Percentiles rank a stretch among this genome's conserved stretches.
Conservation (phyloP, 495 filamentous ascomycete species). For the Penicillium cinerascens region DNA sequence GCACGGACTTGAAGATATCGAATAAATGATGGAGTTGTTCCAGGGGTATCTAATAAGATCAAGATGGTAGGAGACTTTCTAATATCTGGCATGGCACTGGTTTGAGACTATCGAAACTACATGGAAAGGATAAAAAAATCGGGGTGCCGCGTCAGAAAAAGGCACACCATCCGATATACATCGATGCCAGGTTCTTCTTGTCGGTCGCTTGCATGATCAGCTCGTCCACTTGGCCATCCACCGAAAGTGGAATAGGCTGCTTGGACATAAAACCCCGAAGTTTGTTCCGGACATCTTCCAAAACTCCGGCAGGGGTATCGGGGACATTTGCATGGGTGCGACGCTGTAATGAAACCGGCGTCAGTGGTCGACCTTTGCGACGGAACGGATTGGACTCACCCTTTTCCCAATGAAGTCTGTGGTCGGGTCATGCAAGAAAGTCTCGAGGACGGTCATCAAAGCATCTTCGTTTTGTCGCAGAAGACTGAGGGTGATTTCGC, state of each 20-base stretch:
- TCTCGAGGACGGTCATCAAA: constrained; percentile 93
- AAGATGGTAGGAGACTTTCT: neutral
- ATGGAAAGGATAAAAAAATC: neutral
- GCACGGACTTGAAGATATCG: neutral
- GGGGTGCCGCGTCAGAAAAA: constrained; percentile 59
- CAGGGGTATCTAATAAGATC: neutral
- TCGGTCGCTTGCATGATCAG: constrained; percentile 80
- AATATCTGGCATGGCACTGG: neutral
- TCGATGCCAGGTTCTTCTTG: constrained; percentile 69
- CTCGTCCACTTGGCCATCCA: constrained; percentile 94
- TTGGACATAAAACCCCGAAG: constrained; percentile 76
- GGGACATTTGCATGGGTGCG: constrained; percentile 60
- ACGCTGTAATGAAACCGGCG: constrained; percentile 41
- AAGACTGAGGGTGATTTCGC: constrained; percentile 81
- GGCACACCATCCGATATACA: constrained; percentile 99
- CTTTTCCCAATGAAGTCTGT: constrained; percentile 85
- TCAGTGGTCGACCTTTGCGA: constrained; percentile 2
- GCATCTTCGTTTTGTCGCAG: constrained; percentile 90
- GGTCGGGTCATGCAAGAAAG: constrained; percentile 94
- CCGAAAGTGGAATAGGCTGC: constrained; percentile 85
- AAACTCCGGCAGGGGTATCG: constrained; percentile 82
- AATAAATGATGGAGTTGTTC: neutral
- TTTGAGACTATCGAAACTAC: neutral
- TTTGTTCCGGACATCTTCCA: constrained; percentile 85
- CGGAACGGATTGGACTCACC: constrained; percentile 24